phyloP scores from a whole-genome alignment of 176 grass and related monocot species.

The Typha latifolia region DNA sequence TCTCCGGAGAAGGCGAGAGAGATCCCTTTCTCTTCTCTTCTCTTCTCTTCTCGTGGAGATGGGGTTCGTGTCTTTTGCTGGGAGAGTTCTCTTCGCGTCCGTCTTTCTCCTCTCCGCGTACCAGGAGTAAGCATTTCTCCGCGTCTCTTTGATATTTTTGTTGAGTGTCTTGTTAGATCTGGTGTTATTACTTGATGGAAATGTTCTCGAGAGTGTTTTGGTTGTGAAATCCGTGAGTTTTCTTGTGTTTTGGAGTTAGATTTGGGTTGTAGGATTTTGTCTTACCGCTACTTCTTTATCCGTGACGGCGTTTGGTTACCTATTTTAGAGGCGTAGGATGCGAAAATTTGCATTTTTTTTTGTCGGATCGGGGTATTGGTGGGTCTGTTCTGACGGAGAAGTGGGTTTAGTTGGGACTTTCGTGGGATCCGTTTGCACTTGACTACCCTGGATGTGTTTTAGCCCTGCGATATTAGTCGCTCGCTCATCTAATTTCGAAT shows the following conservation, averaged over 20 bases:
- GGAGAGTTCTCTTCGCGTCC: conserved; percentile 72
- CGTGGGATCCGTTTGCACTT: not conserved
- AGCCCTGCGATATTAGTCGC: not conserved
- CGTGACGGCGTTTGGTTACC: no score
- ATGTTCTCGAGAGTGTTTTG: conserved; percentile 11
- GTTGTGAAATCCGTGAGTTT: conserved; percentile 6
- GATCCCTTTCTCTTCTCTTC: not conserved
- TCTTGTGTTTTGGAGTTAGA: not conserved
- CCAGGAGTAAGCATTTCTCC: conserved; percentile 54
- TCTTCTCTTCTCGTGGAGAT: conserved; percentile 25
- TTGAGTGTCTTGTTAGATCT: conserved; percentile 29
- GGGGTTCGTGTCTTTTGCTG: conserved; percentile 76
- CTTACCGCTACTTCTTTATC: not conserved
- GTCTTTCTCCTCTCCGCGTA: conserved; percentile 84
- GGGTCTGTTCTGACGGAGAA: not conserved
- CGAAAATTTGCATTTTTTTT: not conserved
- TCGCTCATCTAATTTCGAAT: no score
- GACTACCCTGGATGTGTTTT: not conserved
- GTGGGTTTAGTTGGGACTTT: not conserved
- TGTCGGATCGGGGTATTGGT: not conserved
- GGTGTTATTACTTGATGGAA: conserved; percentile 3
- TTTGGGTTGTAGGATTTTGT: not conserved
- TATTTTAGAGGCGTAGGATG: not conserved
- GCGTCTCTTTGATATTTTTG: not conserved
- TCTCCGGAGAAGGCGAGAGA: not conserved